Conservation (phyloP, 345 rosid genomes). For the Populus ilicifolia region DNA sequence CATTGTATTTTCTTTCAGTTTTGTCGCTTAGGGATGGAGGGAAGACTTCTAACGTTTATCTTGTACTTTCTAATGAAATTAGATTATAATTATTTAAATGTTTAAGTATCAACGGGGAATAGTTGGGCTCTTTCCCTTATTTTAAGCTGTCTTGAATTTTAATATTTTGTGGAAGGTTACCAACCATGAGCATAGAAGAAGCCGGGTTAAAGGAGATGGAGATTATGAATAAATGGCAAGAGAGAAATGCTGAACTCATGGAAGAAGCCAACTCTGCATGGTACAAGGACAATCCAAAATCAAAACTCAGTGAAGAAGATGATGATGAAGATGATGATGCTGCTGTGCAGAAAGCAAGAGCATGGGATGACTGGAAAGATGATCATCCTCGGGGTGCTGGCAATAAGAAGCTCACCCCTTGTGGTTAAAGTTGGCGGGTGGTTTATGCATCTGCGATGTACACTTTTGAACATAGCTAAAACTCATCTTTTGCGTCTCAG, state of each 20-base stretch:
- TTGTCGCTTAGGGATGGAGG: not conserved
- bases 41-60: not conserved
- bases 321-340: constrained; percentile 60
- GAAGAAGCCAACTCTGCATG: constrained; percentile 90
- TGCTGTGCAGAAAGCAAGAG: constrained; percentile 73
- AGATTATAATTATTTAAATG: not conserved
- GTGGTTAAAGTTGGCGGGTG: constrained; percentile 48
- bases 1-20: not conserved
- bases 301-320: constrained; percentile 42
- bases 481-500: not conserved
- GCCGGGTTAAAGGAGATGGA: constrained; percentile 93
- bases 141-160: not conserved
- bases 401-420: constrained; percentile 91
- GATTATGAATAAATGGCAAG: constrained; percentile 93
- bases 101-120: not conserved
- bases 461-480: not conserved
- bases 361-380: constrained; percentile 95
- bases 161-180: constrained; percentile 50
- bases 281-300: constrained; percentile 53
- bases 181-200: constrained; percentile 98
- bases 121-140: not conserved
- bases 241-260: constrained; percentile 61
- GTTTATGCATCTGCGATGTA: constrained; percentile 1
- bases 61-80: not conserved
- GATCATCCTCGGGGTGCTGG: constrained; percentile 98